These are phyloP conservation scores for Clavariopsis aquatica DNA, from an alignment of 495 filamentous ascomycete species.

Conservation along the genomic window DNA sequence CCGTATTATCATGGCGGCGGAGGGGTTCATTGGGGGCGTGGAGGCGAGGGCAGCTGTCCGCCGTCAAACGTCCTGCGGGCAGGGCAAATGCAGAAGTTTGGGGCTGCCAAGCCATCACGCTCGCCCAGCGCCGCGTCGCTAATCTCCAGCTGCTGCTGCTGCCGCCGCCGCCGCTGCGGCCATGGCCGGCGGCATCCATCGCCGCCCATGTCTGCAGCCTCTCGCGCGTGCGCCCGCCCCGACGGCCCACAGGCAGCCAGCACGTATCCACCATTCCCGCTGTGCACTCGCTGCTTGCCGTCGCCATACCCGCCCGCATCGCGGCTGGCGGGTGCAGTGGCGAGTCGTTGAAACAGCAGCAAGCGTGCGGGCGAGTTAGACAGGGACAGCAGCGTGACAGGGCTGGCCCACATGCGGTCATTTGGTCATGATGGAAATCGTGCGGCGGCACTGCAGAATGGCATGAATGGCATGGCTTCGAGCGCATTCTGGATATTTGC, in stretches of 20 bases:
- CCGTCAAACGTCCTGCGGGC: no score
- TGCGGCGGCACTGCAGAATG: neutral
- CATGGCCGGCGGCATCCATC: neutral
- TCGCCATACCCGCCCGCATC: neutral
- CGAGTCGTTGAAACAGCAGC: no score
- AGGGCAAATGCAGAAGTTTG: neutral
- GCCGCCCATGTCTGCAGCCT: neutral
- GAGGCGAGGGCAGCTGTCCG: neutral
- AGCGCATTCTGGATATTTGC: neutral
- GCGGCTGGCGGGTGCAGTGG: no score
- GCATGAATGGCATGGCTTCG: neutral
- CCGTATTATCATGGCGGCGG: constrained; percentile 40
- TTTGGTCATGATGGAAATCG: constrained; percentile 1
- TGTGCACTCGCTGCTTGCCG: neutral
- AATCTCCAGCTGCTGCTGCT: neutral
- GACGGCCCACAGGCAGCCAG: neutral
- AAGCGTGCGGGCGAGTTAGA: no score
- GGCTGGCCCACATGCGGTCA: neutral
- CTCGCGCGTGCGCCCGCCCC: neutral
- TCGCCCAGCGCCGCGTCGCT: neutral
- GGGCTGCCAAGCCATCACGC: neutral
- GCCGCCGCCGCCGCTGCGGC: neutral
- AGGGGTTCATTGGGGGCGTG: neutral
- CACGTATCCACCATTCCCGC: neutral
- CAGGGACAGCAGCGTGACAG: no score